phyloP scores from a whole-genome alignment of 306 rosid genomes.

The Datisca glomerata region DNA sequence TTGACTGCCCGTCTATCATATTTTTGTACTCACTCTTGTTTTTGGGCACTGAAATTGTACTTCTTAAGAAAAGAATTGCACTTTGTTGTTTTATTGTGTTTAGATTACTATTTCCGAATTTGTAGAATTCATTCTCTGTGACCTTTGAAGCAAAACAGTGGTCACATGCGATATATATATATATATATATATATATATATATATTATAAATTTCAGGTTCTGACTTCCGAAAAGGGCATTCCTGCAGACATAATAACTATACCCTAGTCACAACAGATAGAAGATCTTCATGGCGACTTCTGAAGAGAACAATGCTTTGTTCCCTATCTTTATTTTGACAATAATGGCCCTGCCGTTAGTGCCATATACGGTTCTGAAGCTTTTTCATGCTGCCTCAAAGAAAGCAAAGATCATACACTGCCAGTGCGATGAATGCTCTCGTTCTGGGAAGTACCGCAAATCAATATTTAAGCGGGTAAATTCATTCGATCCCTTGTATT shows the following conservation, averaged over 20 bases:
- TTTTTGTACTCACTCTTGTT: too few species aligned
- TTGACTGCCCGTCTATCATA: too few species aligned
- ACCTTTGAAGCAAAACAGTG: too few species aligned
- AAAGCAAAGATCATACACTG: constrained; percentile 87
- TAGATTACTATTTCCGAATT: too few species aligned
- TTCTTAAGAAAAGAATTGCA: too few species aligned
- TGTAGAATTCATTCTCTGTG: too few species aligned
- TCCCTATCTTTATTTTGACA: constrained; percentile 89
- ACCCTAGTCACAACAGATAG: constrained; percentile 18
- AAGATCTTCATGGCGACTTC: constrained; percentile 64
- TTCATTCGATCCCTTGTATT: not conserved
- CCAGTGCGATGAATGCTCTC: constrained; percentile 73
- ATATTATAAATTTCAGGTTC: too few species aligned
- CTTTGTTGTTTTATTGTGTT: too few species aligned
- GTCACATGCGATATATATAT: too few species aligned
- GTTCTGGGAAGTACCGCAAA: constrained; percentile 79
- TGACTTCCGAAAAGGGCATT: too few species aligned
- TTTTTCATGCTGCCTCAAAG: constrained; percentile 65
- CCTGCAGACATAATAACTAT: constrained; percentile 21
- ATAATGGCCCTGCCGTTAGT: constrained; percentile 89
- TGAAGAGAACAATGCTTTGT: constrained; percentile 79
- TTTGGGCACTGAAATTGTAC: too few species aligned
- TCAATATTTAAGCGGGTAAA: constrained; percentile 79
- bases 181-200: too few species aligned
- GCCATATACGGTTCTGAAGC: constrained; percentile 76